Base-by-base conservation (phyloP, 139 green algal genomes). In the Micractinium conductrix region DNA sequence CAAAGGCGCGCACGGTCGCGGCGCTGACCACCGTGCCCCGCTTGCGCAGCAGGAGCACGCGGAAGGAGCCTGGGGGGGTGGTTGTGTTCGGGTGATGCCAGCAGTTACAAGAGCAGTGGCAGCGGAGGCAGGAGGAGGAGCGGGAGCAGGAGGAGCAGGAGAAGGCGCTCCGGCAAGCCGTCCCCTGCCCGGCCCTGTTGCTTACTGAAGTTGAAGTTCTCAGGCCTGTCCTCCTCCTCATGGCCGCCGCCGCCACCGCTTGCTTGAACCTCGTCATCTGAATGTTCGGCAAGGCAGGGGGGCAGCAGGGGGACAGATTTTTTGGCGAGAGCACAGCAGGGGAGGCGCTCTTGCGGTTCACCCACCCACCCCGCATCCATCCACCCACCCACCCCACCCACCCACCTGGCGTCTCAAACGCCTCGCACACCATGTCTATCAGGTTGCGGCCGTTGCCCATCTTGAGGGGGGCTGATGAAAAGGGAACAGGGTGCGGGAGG, bases 371-470 rank as follows among this genome's bases (percentile, higher is more conserved):
- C n/a, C n/a, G n/a, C n/a, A n/a, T n/a, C n/a, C n/a, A n/a, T n/a
- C n/a, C n/a, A n/a, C n/a, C n/a, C n/a, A n/a, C n/a, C n/a, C n/a
- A n/a, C n/a, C n/a, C n/a, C n/a, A n/a, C n/a, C n/a, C n/a, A n/a
- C 30, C 78, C 76, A 24, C 88, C 80, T 16, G 84, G 76, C 0
- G 83, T 84, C 63, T 93, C 89, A 55, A 93, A 93, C 1, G 63
- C 75, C n/a, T 80, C 88, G 85, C 92, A 95, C 16, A 94, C 87
- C 90, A 96, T 92, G 63, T 93, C 87, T 22, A 95, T 67, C 35
- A 95, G 60, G 74, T 96, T 93, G n/a, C 74, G 75, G 0, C 92
- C 93, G 68, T 94, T 93, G 42, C 89, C 84, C 92, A 94, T 93
- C 19, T 92, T 74, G 1, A 94, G 72, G 0, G 86, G 87, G 2